These are phyloP conservation scores for Lecanicillium sp. DNA, from an alignment of 2,329 filamentous ascomycete genomes.

Conservation along the genomic window DNA sequence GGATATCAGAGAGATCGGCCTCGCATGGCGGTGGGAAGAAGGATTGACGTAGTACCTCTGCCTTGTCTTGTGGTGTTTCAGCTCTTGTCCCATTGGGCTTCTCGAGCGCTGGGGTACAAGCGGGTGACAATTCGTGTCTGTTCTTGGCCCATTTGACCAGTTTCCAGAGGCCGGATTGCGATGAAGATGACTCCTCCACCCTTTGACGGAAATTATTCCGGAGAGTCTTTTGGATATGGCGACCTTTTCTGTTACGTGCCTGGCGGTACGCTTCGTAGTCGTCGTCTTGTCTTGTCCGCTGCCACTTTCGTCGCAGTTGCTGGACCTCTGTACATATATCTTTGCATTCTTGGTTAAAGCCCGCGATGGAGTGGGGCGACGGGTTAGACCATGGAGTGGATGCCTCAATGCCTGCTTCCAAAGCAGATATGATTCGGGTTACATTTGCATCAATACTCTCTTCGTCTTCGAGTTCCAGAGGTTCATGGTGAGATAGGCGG, in stretches of 20 bases:
- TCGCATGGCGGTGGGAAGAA: not conserved
- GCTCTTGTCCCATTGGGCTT: not conserved
- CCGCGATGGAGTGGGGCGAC: conserved; percentile 18
- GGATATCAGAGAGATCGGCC: conserved; percentile 5
- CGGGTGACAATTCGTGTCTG: not conserved
- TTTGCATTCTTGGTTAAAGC: conserved; percentile 20
- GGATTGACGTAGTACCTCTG: not conserved
- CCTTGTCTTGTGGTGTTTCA: conserved; percentile 1
- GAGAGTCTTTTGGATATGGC: conserved; percentile 20
- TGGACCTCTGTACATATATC: conserved; percentile 12
- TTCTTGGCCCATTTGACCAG: conserved; percentile 5
- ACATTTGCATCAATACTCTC: not conserved
- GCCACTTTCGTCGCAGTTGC: conserved; percentile 2
- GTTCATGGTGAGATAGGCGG: not conserved
- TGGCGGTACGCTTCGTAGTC: conserved; percentile 16
- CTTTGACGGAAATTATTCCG: no score
- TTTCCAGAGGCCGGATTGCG: not conserved
- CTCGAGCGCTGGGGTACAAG: not conserved
- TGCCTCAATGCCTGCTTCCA: conserved; percentile 19
- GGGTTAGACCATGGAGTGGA: conserved; percentile 23
- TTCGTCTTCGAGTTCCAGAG: not conserved
- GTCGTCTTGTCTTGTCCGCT: conserved; percentile 14
- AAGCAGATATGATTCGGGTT: no score
- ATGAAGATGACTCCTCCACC: not conserved
- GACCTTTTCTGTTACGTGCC: conserved; percentile 19